Evolutionary conservation across 495 filamentous ascomycete genomes (phyloP).

Genomic region (Penicillium alfredii): DNA sequence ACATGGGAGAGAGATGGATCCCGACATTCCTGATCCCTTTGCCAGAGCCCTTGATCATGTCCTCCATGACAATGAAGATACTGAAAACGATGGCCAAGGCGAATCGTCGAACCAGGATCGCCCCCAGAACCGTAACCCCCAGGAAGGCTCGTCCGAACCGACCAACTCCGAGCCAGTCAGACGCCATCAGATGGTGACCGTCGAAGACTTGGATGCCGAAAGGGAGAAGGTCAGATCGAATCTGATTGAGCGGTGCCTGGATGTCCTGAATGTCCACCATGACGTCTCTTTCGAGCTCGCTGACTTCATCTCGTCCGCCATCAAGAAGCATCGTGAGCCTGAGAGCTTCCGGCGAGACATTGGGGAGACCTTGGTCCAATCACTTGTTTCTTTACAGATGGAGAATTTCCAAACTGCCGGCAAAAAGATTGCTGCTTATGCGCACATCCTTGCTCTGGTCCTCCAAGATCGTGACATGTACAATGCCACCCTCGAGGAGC

Average conservation of each 20-base stretch:
- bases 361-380: constrained; percentile 75
- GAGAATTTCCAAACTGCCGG: constrained; percentile 64
- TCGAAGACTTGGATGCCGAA: constrained; percentile 79
- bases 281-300: constrained; percentile 88
- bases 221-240: constrained; percentile 65
- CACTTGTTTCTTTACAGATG: constrained; percentile 73
- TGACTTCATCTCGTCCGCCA: constrained; percentile 73
- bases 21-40: constrained; percentile 28
- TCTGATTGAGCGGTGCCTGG: constrained; percentile 82
- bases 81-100: constrained; percentile 21
- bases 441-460: constrained; percentile 84
- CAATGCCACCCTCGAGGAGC: constrained; percentile 61
- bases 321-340: constrained; percentile 61
- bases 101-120: constrained; percentile 15
- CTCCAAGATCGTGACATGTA: constrained; percentile 81
- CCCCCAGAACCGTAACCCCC: constrained; percentile 11
- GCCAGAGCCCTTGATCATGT: constrained; percentile 34
- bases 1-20: constrained; percentile 19
- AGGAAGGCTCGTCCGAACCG: constrained; percentile 18
- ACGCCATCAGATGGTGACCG: constrained; percentile 46
- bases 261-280: constrained; percentile 80
- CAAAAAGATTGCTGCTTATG: constrained; percentile 87
- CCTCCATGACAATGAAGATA: constrained; percentile 27
- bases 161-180: constrained; percentile 15
- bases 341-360: constrained; percentile 64